Percentiles rank a stretch among this genome's conserved stretches.
These are phyloP conservation scores for Fusarium verticillioides DNA, from an alignment of 2,329 filamentous ascomycete species.

Conservation along the genomic window DNA sequence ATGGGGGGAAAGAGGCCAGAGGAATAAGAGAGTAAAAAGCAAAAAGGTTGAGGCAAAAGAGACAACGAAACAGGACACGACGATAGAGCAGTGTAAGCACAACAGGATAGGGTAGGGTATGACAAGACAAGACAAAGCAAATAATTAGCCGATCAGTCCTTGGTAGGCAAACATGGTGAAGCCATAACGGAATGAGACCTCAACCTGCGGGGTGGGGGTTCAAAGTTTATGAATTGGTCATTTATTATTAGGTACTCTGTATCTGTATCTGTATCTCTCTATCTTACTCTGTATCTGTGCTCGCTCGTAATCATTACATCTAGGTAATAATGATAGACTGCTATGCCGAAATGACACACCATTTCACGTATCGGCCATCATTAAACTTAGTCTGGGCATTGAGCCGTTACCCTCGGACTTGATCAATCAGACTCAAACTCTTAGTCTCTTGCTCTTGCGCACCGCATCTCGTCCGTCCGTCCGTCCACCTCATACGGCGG, in stretches of 20 bases:
- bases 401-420: conserved; percentile 11
- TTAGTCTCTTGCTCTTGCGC: neutral
- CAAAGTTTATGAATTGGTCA: neutral
- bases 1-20: conserved; percentile 20
- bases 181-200: conserved; percentile 2
- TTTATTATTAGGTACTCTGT: neutral
- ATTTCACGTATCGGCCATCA: neutral
- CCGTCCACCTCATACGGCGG: conserved; percentile 1
- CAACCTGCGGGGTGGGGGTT: conserved; percentile 17
- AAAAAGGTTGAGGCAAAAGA: conserved; percentile 3
- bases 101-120: neutral
- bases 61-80: neutral
- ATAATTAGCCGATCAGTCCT: neutral
- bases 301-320: neutral
- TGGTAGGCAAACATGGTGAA: conserved; percentile 13
- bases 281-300: neutral
- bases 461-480: conserved; percentile 22
- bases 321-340: conserved; percentile 27
- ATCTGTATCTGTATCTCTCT: neutral
- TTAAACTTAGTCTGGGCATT: neutral
- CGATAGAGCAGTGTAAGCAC: neutral
- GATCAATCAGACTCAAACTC: neutral
- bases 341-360: conserved; percentile 23
- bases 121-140: neutral
- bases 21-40: neutral